Evolutionary conservation across 2,329 filamentous ascomycete species (phyloP).

Genomic region (Colletotrichum sp.): DNA sequence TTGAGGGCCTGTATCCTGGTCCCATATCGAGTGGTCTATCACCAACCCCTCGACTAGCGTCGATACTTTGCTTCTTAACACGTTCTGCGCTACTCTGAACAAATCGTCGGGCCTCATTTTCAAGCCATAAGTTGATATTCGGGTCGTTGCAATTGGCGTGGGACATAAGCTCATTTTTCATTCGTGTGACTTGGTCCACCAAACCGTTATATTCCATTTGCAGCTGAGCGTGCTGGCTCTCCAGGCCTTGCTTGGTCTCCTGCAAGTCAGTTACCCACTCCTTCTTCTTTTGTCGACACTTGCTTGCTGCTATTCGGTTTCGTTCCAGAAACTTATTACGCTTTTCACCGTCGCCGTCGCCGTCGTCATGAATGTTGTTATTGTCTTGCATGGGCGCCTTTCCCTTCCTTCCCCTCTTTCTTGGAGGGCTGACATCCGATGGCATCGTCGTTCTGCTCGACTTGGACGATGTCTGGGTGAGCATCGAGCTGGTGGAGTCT

Average conservation of each 20-base stretch:
- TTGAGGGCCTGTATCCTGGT: neutral
- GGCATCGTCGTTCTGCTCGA: constrained; percentile 23
- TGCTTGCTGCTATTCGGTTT: constrained; percentile 75
- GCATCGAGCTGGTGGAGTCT: neutral
- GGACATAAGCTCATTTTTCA: constrained; percentile 57
- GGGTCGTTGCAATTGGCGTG: constrained; percentile 57
- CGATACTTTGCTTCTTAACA: constrained; percentile 14
- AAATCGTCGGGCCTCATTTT: constrained; percentile 55
- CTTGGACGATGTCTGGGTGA: neutral
- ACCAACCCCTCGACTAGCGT: neutral
- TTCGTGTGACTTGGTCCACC: constrained; percentile 46
- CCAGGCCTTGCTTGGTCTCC: constrained; percentile 47
- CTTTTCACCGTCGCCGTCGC: constrained; percentile 41
- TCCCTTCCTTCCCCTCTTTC: constrained; percentile 30
- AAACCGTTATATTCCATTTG: constrained; percentile 48
- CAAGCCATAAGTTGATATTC: constrained; percentile 59
- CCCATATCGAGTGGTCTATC: neutral
- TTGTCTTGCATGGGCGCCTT: constrained; percentile 24
- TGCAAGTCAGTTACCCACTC: constrained; percentile 56
- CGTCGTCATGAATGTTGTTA: neutral
- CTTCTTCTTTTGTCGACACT: constrained; percentile 74
- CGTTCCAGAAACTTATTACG: constrained; percentile 68
- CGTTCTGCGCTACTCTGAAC: constrained; percentile 40
- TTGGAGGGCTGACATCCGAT: constrained; percentile 17
- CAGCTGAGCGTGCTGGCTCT: constrained; percentile 47